phyloP scores from a whole-genome alignment of 352 stramenopile species.

The Globisporangium nunn region DNA sequence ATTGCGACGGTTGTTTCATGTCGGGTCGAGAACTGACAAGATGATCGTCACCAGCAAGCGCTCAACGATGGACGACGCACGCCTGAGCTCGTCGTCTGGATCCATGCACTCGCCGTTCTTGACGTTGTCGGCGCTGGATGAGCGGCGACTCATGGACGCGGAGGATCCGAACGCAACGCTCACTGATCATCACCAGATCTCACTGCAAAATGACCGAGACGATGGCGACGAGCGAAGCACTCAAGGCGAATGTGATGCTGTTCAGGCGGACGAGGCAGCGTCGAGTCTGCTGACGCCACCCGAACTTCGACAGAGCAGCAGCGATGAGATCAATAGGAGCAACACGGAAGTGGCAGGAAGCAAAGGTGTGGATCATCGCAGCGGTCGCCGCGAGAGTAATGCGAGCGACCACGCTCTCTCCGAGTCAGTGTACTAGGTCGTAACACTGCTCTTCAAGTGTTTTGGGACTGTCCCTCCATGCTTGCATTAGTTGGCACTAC shows the following conservation, averaged over 20 bases:
- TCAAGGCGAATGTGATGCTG: neutral
- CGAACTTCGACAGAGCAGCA: neutral
- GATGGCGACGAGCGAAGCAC: neutral
- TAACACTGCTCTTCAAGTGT: neutral
- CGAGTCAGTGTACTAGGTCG: slow-evolving; percentile 9
- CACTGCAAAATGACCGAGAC: neutral
- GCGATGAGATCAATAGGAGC: neutral
- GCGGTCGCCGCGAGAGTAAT: neutral
- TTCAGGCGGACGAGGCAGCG: neutral
- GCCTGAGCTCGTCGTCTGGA: slow-evolving; percentile 15
- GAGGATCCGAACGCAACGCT: slow-evolving; percentile 2
- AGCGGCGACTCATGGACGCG: slow-evolving; percentile 3
- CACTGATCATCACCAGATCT: slow-evolving; percentile 2
- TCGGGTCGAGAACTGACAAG: neutral
- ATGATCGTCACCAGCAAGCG: neutral
- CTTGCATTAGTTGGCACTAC: neutral
- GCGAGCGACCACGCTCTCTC: slow-evolving; percentile 9
- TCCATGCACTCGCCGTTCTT: slow-evolving; percentile 14
- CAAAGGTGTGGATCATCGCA: neutral
- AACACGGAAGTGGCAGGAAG: neutral
- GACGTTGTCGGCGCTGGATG: slow-evolving; percentile 2
- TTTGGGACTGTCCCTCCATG: neutral
- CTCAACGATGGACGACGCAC: slow-evolving; percentile 14
- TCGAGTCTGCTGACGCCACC: neutral
- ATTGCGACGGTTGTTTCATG: neutral